A percentile compares a stretch with the other conserved stretches of the same genome.
Evolutionary conservation across 192 early-diverging fungal genomes (phyloP).

Genomic region (Coemansia sp.): DNA sequence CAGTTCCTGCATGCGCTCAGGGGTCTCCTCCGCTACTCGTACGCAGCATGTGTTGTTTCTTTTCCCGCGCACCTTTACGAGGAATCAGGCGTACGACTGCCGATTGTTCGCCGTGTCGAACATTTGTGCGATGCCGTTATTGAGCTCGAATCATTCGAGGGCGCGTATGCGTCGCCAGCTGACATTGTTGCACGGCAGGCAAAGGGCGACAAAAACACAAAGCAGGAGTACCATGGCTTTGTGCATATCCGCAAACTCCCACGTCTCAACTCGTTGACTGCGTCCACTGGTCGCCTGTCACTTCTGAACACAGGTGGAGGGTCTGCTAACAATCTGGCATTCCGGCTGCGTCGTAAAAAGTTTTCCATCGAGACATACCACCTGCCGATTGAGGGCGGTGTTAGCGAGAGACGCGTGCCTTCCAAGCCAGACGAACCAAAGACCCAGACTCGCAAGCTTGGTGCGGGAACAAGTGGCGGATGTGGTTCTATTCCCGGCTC

Average conservation of each 20-base stretch:
- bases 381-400: constrained; percentile 92
- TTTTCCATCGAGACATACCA: constrained; percentile 93
- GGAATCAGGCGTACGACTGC: constrained; percentile 35
- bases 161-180: constrained; percentile 47
- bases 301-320: constrained; percentile 59
- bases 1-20: constrained; percentile 76
- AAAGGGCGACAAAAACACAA: constrained; percentile 57
- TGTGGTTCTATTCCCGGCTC: constrained; percentile 52
- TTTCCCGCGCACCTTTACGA: constrained; percentile 80
- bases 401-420: constrained; percentile 61
- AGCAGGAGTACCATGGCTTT: constrained; percentile 81
- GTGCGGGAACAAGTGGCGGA: constrained; percentile 25
- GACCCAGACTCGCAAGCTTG: background rate
- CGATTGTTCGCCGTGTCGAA: constrained; percentile 68
- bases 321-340: constrained; percentile 74
- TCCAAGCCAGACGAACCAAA: constrained; percentile 24
- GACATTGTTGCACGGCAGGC: constrained; percentile 58
- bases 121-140: constrained; percentile 85
- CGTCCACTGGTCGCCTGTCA: constrained; percentile 69
- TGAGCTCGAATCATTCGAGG: constrained; percentile 93
- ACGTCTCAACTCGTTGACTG: constrained; percentile 71
- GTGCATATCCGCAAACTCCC: constrained; percentile 85
- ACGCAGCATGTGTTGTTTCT: constrained; percentile 75
- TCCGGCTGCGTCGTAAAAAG: constrained; percentile 85
- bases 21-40: constrained; percentile 74